Conservation (phyloP, 129 eudicot species). For the Dittrichia graveolens region DNA sequence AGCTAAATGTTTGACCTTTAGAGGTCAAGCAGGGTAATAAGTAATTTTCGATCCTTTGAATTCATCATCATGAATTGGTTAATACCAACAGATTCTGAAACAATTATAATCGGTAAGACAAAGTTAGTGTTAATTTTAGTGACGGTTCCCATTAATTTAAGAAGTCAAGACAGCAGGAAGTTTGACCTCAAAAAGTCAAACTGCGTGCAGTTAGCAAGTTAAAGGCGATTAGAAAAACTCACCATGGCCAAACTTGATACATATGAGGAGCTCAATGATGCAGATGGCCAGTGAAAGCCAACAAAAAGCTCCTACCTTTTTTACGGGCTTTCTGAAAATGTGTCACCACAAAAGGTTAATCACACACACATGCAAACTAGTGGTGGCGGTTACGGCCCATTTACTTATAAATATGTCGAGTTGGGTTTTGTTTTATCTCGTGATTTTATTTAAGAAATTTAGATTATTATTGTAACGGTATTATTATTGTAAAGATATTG, state of each 20-base stretch:
- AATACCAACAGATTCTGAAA: background rate
- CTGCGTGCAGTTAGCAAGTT: background rate
- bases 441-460: too few relatives aligned
- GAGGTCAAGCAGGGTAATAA: constrained; percentile 16
- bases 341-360: background rate
- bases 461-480: too few relatives aligned
- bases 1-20: background rate
- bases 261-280: constrained; percentile 92
- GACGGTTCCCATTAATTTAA: background rate
- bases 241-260: constrained; percentile 98
- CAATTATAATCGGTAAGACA: background rate
- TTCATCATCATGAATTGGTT: constrained; percentile 1
- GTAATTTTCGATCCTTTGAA: background rate
- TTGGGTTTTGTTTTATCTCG: background rate
- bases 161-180: background rate
- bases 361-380: background rate
- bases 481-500: too few relatives aligned
- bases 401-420: background rate
- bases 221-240: constrained; percentile 25
- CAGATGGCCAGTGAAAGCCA: constrained; percentile 98
- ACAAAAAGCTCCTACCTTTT: constrained; percentile 95
- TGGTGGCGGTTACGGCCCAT: background rate
- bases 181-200: constrained; percentile 15
- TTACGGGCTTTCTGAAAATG: constrained; percentile 71
- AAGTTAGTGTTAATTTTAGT: constrained; percentile 6